Evolutionary conservation across 345 rosid species (phyloP), one percentile per base, ranked within the genome.

Genomic region (Aegle marmelos): DNA sequence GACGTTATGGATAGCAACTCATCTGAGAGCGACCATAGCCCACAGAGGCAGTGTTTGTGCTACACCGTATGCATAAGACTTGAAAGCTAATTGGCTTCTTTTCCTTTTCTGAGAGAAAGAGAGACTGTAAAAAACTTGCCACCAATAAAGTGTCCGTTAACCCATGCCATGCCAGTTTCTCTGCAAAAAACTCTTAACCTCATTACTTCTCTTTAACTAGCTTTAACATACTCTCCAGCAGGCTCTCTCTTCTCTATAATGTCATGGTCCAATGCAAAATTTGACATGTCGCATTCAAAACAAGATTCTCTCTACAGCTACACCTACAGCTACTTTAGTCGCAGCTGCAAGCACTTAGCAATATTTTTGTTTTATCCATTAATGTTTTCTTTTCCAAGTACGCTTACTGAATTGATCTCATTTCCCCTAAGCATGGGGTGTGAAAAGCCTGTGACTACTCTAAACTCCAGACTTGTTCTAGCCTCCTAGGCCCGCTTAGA

Each of bases 231-330:
- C 62, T 27, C 78, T 36, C 45, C 36, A 73, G 45, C 75, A 34
- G 39, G 71, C 75, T 53, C 50, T 62, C 76, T 69, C 85, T 45
- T 63, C 76, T 73, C 73, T 80, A 77, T 68, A 21, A 69, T 77
- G 83, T 77, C 79, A 77, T 74, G 79, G 77, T 64, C 77, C 33
- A 68, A 28, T 39, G 21, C 28, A 30, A 69, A 83, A 73, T 21
- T 22, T 62, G 86, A 68, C 53, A 74, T 33, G 86, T 80, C 86
- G 48, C 73, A 83, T 83, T 80, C 83, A 80, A 67, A 45, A 70
- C 65, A 53, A 27, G 79, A 67, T 76, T 77, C 83, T 80, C 70
- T 83, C 54, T 17, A 53, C 57, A 16, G 21, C 56, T 62, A 22
- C 56, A 4, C 7, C 21, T 62, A 22, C 56, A 54, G 25, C 71